phyloP scores from a whole-genome alignment of 2,329 filamentous ascomycete species.

The Penicillium capsulatum region DNA sequence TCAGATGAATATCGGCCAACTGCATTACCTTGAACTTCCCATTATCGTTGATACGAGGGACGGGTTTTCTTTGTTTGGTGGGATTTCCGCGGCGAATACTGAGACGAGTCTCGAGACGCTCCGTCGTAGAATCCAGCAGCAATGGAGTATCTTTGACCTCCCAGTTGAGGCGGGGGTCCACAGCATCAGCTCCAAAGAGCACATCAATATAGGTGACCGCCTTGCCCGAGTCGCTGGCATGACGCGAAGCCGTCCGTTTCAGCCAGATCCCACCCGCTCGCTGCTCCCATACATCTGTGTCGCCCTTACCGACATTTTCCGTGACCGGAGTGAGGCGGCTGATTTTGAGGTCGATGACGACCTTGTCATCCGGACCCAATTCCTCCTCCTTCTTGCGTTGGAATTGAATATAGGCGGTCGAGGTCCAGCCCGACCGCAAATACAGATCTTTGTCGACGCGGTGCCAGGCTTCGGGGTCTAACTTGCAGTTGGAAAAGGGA shows the following conservation, averaged over 20 bases:
- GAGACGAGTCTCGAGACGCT: conserved; percentile 66
- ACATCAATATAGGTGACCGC: conserved; percentile 80
- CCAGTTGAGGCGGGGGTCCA: conserved; percentile 86
- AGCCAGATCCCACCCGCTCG: conserved; percentile 77
- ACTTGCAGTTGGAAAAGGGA: conserved; percentile 67
- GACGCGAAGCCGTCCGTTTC: conserved; percentile 65
- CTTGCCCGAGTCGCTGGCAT: conserved; percentile 68
- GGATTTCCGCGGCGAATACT: conserved; percentile 71
- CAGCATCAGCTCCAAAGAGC: conserved; percentile 83
- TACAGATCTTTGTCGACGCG: conserved; percentile 87
- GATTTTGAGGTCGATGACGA: conserved; percentile 74
- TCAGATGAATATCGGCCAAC: conserved; percentile 87
- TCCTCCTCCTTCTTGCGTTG: conserved; percentile 83
- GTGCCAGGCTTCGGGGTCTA: conserved; percentile 71
- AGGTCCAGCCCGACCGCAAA: conserved; percentile 67
- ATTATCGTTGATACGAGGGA: conserved; percentile 75
- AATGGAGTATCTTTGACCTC: conserved; percentile 69
- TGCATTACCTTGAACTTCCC: conserved; percentile 98
- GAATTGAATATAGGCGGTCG: conserved; percentile 75
- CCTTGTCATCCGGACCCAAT: conserved; percentile 65
- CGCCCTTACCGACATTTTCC: conserved; percentile 52
- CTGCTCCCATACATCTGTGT: conserved; percentile 69
- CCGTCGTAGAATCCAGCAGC: conserved; percentile 59
- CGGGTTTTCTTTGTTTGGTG: conserved; percentile 61
- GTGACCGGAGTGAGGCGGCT: conserved; percentile 65